Evolutionary conservation across 2,329 filamentous ascomycete species (phyloP).

Genomic region (Aspergillus tamarii): DNA sequence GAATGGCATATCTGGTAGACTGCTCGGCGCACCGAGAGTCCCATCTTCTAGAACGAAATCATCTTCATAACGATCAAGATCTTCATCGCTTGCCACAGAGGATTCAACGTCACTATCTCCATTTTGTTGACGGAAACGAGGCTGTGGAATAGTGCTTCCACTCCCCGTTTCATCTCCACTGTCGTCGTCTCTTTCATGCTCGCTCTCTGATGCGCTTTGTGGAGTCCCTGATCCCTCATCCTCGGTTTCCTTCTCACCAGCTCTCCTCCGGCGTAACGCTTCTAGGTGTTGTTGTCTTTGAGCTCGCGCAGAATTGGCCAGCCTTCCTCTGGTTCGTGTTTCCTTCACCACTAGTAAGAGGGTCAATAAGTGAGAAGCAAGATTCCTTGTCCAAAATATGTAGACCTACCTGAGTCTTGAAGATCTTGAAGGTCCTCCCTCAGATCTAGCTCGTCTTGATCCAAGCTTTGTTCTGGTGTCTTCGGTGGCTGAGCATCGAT

Average conservation of each 20-base stretch:
- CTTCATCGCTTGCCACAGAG: constrained; percentile 39
- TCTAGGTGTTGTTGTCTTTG: constrained; percentile 47
- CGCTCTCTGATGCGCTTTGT: constrained; percentile 26
- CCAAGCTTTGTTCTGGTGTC: constrained; percentile 27
- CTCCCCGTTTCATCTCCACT: constrained; percentile 18
- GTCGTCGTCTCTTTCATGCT: constrained; percentile 23
- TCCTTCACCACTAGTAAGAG: constrained; percentile 36
- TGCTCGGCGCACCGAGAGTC: constrained; percentile 60
- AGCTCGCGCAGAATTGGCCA: constrained; percentile 43
- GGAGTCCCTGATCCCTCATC: constrained; percentile 26
- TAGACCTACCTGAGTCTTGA: constrained; percentile 45
- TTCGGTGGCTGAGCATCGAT: constrained; percentile 20
- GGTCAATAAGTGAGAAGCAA: not conserved
- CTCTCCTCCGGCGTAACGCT: constrained; percentile 45
- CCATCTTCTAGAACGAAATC: constrained; percentile 69
- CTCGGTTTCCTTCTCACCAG: constrained; percentile 42
- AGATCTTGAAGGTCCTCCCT: constrained; percentile 51
- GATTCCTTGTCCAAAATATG: not conserved
- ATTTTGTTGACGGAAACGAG: constrained; percentile 17
- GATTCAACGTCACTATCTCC: constrained; percentile 38
- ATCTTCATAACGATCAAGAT: constrained; percentile 60
- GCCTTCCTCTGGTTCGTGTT: constrained; percentile 45
- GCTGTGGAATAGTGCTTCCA: constrained; percentile 20
- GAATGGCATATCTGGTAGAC: constrained; percentile 62
- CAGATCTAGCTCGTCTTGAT: constrained; percentile 45